Conservation (phyloP, 164 flowering plant species). For the Magnolia officinalis region DNA sequence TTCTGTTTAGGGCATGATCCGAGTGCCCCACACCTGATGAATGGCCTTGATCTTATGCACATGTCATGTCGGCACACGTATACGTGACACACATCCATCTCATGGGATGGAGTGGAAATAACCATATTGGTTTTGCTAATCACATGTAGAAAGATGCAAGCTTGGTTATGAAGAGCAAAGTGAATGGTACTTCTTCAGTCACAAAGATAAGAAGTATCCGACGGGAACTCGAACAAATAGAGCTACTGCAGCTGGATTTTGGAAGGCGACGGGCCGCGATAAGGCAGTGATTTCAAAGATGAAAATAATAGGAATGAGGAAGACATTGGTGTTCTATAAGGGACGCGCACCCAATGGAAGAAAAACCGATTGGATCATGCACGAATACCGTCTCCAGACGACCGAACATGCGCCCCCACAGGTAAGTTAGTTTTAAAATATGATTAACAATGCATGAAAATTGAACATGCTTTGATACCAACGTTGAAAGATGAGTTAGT, state of each 20-base stretch:
- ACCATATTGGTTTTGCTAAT: not conserved
- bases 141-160: constrained; percentile 54
- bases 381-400: constrained; percentile 68
- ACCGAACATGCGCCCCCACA: constrained; percentile 58
- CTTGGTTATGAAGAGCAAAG: constrained; percentile 62
- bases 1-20: too few species aligned
- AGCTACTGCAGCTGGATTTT: constrained; percentile 76
- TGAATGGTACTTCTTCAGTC: constrained; percentile 86
- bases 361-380: constrained; percentile 84
- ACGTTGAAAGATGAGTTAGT: too few species aligned
- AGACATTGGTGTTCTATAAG: constrained; percentile 77
- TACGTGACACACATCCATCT: too few species aligned
- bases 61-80: too few species aligned
- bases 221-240: constrained; percentile 74
- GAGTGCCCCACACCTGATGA: too few species aligned
- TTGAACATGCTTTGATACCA: too few species aligned
- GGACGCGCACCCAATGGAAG: constrained; percentile 81
- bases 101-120: too few species aligned
- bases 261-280: constrained; percentile 88
- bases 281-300: constrained; percentile 66
- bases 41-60: too few species aligned
- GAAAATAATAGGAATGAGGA: constrained; percentile 69
- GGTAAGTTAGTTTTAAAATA: constrained; percentile 31
- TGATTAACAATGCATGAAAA: too few species aligned
- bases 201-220: constrained; percentile 80